Percentiles rank a stretch among this genome's conserved stretches.
Conservation (phyloP, 345 rosid species). For the Sonneratia caseolaris region DNA sequence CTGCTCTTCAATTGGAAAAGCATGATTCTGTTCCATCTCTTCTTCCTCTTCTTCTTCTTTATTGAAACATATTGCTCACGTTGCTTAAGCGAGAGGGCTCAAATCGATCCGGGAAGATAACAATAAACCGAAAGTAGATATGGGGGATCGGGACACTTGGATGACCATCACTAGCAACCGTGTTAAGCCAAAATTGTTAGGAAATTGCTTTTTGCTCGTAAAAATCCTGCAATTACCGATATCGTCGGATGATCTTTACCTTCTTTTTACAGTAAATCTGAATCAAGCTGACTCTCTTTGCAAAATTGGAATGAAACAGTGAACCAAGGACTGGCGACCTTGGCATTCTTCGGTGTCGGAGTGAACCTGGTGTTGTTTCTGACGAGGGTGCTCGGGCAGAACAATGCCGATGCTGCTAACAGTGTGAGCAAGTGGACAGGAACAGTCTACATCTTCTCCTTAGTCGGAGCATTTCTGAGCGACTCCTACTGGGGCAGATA, state of each 20-base stretch:
- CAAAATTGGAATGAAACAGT: constrained; percentile 28
- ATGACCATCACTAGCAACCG: neutral
- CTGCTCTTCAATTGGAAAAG: neutral
- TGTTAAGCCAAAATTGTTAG: neutral
- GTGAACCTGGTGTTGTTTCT: constrained; percentile 91
- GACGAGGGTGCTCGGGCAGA: constrained; percentile 83
- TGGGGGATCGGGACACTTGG: neutral
- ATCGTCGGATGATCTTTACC: no score
- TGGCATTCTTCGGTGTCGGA: constrained; percentile 97
- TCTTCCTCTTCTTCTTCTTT: neutral
- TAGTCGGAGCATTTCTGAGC: constrained; percentile 92
- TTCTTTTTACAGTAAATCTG: neutral
- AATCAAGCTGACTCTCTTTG: neutral
- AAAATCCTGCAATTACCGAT: no score
- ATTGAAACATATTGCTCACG: neutral
- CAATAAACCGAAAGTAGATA: neutral
- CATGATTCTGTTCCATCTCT: neutral
- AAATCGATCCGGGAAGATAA: neutral
- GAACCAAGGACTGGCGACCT: constrained; percentile 94
- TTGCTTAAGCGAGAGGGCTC: neutral
- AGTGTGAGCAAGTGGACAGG: constrained; percentile 99
- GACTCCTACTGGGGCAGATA: constrained; percentile 99
- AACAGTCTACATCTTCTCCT: constrained; percentile 94
- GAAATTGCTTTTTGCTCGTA: neutral
- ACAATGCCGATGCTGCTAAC: constrained; percentile 95